Conservation (phyloP, 1,139 yeast species). For the Sugiyamaella grinbergsii region DNA sequence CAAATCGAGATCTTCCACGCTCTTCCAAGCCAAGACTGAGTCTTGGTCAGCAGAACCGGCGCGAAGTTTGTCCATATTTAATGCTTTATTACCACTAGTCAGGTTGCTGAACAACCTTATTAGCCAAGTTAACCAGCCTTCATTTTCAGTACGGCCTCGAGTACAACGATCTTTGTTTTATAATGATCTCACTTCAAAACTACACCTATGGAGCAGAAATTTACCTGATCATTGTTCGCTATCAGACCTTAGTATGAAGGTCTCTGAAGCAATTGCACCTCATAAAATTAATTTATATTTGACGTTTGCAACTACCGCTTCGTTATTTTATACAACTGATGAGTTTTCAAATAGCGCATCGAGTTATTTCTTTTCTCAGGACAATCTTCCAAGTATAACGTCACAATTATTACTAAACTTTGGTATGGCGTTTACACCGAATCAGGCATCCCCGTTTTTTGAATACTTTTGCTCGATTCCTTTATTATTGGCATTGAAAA, state of each 20-base stretch:
- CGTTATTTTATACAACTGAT: constrained; percentile 20
- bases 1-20: constrained; percentile 3
- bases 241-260: constrained; percentile 15
- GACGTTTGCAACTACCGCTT: constrained; percentile 19
- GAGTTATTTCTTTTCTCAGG: constrained; percentile 20
- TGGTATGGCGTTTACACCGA: constrained; percentile 15
- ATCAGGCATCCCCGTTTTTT: constrained; percentile 19
- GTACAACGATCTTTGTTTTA: constrained; percentile 24
- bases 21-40: constrained; percentile 10
- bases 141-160: constrained; percentile 20
- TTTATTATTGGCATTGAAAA: constrained; percentile 19
- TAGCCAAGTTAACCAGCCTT: constrained; percentile 22
- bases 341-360: constrained; percentile 11
- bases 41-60: constrained; percentile 25
- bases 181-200: constrained; percentile 22
- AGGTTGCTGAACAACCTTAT: constrained; percentile 23
- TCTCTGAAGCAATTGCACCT: constrained; percentile 19
- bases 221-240: constrained; percentile 25
- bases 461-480: constrained; percentile 23
- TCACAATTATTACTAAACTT: constrained; percentile 19
- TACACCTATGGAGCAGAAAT: constrained; percentile 25
- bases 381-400: constrained; percentile 20
- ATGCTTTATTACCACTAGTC: constrained; percentile 24
- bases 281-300: constrained; percentile 22
- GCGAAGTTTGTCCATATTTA: constrained; percentile 25